Evolutionary conservation across 2,329 filamentous ascomycete genomes (phyloP).

Genomic region (Stagonosporopsis chrysanthemi): DNA sequence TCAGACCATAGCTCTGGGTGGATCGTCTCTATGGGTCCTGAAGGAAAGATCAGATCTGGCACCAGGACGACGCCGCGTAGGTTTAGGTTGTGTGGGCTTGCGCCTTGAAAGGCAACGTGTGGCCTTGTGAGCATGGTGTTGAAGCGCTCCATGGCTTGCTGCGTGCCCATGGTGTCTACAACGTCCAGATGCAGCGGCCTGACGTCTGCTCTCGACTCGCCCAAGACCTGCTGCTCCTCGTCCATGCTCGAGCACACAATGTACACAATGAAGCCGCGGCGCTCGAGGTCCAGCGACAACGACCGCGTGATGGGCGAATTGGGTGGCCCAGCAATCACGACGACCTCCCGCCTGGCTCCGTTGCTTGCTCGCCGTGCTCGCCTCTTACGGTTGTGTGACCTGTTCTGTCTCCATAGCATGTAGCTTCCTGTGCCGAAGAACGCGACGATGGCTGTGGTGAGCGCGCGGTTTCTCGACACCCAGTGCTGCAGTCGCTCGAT

Average conservation of each 20-base stretch:
- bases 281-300: conserved; percentile 84
- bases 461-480: conserved; percentile 74
- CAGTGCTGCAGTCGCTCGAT: conserved; percentile 71
- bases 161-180: conserved; percentile 74
- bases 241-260: conserved; percentile 85
- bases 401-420: conserved; percentile 68
- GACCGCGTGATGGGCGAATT: conserved; percentile 84
- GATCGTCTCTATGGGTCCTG: conserved; percentile 84
- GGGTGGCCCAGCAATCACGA: conserved; percentile 87
- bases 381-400: conserved; percentile 66
- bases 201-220: conserved; percentile 81
- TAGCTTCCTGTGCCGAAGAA: conserved; percentile 71
- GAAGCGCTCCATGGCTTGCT: conserved; percentile 74
- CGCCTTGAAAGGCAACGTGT: conserved; percentile 77
- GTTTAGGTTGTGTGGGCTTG: conserved; percentile 76
- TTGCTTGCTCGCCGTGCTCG: conserved; percentile 80
- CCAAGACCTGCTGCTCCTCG: conserved; percentile 80
- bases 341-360: conserved; percentile 85
- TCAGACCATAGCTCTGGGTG: conserved; percentile 85
- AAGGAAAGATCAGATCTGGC: conserved; percentile 78
- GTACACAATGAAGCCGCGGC: conserved; percentile 92
- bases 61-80: conserved; percentile 84
- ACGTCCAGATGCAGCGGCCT: conserved; percentile 83
- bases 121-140: conserved; percentile 74
- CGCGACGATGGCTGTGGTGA: conserved; percentile 74